Evolutionary conservation across 2,329 filamentous ascomycete genomes (phyloP).

Genomic region (Xylariaceae sp.): DNA sequence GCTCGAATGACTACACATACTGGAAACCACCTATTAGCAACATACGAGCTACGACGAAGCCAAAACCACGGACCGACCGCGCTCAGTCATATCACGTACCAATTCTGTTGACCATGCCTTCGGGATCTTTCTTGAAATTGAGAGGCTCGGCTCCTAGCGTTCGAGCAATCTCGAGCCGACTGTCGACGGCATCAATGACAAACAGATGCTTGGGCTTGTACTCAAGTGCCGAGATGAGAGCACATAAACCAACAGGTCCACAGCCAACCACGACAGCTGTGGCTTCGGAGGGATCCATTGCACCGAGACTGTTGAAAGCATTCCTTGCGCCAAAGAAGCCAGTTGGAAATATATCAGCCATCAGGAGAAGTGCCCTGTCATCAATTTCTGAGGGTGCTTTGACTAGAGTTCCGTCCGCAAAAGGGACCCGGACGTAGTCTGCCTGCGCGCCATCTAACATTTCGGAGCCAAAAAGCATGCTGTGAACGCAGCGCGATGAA

Average conservation of each 20-base stretch:
- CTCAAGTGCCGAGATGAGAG: conserved; percentile 71
- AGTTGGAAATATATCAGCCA: conserved; percentile 90
- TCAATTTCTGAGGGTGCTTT: conserved; percentile 66
- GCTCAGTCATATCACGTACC: too few relatives aligned
- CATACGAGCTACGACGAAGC: too few relatives aligned
- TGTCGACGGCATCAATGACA: conserved; percentile 74
- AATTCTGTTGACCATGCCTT: conserved; percentile 64
- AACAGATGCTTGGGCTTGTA: conserved; percentile 72
- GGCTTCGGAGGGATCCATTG: conserved; percentile 58
- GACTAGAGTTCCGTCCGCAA: conserved; percentile 76
- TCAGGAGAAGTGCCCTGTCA: conserved; percentile 72
- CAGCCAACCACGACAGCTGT: conserved; percentile 81
- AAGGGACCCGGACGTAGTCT: conserved; percentile 75
- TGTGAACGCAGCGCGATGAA: conserved; percentile 72
- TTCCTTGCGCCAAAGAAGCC: conserved; percentile 81
- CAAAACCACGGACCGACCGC: too few relatives aligned
- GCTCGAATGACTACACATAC: too few relatives aligned
- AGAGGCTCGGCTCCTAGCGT: conserved; percentile 76
- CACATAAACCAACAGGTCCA: conserved; percentile 81
- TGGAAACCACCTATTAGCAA: too few relatives aligned
- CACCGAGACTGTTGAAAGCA: conserved; percentile 62
- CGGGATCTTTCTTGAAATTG: conserved; percentile 67
- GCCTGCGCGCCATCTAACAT: conserved; percentile 75
- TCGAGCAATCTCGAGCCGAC: conserved; percentile 68
- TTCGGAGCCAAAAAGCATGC: conserved; percentile 65